A percentile compares a stretch with the other conserved stretches of the same genome.
Evolutionary conservation across 1,284 basidiomycete species (phyloP).

Genomic region (Trichosporon coremiiforme): DNA sequence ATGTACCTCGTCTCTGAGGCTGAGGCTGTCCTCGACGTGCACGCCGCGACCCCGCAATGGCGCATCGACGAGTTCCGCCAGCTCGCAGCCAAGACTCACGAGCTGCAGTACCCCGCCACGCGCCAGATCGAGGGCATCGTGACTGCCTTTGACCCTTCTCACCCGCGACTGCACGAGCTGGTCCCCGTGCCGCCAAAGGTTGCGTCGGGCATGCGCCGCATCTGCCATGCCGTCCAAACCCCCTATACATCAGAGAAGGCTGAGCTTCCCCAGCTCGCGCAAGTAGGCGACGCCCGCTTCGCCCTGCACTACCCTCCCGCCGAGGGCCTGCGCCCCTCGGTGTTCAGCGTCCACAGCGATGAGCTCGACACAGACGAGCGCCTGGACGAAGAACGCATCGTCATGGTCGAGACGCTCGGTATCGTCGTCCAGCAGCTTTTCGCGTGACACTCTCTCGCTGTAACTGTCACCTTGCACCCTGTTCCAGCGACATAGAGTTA

Average conservation of each 20-base stretch:
- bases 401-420: slow-evolving; percentile 18
- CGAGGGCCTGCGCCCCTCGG: background rate
- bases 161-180: slow-evolving; percentile 16
- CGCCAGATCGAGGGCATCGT: slow-evolving; percentile 16
- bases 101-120: slow-evolving; percentile 16
- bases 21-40: slow-evolving; percentile 5
- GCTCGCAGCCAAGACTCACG: slow-evolving; percentile 14
- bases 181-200: slow-evolving; percentile 13
- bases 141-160: slow-evolving; percentile 2
- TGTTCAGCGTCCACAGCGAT: slow-evolving; percentile 8
- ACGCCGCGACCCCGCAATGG: slow-evolving; percentile 7
- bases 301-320: slow-evolving; percentile 10
- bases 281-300: slow-evolving; percentile 7
- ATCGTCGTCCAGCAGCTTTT: slow-evolving; percentile 18
- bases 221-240: background rate
- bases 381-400: slow-evolving; percentile 17
- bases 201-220: background rate
- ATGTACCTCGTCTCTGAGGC: slow-evolving; percentile 9
- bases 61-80: slow-evolving; percentile 11
- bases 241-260: background rate
- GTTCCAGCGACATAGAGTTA: slow-evolving; percentile 3
- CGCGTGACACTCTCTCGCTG: background rate
- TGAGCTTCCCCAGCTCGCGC: slow-evolving; percentile 3
- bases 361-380: slow-evolving; percentile 15
- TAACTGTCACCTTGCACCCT: background rate